Conservation (phyloP, 2,329 filamentous ascomycete species). For the Drechslerella dactyloides region DNA sequence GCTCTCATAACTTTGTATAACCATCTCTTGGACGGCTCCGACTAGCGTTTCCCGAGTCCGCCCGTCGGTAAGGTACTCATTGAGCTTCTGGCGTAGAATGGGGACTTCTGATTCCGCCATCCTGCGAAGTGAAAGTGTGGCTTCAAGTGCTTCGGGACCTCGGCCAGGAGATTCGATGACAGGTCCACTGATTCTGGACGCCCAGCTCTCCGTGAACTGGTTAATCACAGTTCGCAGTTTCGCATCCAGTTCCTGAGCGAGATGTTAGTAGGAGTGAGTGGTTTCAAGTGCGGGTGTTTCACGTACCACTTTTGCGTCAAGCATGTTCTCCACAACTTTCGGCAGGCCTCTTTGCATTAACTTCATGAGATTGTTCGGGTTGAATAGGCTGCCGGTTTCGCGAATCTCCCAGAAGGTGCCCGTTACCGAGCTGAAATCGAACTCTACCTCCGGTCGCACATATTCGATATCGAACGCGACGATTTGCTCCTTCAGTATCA, state of each 20-base stretch:
- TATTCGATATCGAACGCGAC: slow-evolving; percentile 92
- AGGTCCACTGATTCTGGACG: slow-evolving; percentile 65
- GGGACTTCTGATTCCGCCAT: slow-evolving; percentile 67
- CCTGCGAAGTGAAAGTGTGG: slow-evolving; percentile 62
- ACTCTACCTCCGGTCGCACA: slow-evolving; percentile 69
- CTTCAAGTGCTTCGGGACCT: slow-evolving; percentile 58
- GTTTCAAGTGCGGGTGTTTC: not conserved
- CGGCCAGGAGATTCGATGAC: slow-evolving; percentile 57
- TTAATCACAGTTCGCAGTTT: slow-evolving; percentile 69
- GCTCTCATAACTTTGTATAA: slow-evolving; percentile 68
- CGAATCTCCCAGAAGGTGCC: slow-evolving; percentile 72
- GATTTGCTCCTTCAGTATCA: slow-evolving; percentile 94
- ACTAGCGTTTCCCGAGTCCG: slow-evolving; percentile 71
- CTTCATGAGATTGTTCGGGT: slow-evolving; percentile 68
- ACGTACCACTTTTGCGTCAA: slow-evolving; percentile 69
- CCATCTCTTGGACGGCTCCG: slow-evolving; percentile 65
- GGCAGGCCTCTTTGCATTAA: slow-evolving; percentile 68
- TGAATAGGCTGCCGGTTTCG: slow-evolving; percentile 70
- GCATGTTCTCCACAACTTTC: slow-evolving; percentile 73
- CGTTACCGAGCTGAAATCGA: slow-evolving; percentile 71
- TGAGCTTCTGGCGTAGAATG: slow-evolving; percentile 65
- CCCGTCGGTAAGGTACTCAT: slow-evolving; percentile 70
- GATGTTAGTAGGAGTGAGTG: slow-evolving; percentile 16
- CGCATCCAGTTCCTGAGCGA: slow-evolving; percentile 64
- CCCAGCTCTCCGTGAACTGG: slow-evolving; percentile 68